Conservation (phyloP, 2,329 filamentous ascomycete genomes). For the Fusarium algeriense region DNA sequence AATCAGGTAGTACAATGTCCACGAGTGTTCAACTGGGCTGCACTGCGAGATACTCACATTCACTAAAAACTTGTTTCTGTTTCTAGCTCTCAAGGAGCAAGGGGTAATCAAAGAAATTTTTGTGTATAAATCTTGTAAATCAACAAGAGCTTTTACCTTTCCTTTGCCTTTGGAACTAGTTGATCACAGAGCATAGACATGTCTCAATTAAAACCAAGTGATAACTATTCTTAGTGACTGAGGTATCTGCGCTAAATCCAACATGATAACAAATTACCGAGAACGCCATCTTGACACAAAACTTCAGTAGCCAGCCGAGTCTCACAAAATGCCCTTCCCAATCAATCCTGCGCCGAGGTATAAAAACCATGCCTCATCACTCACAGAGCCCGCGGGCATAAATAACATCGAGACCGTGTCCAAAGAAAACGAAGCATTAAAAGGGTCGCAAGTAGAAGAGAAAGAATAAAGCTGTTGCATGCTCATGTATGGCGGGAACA, state of each 20-base stretch:
- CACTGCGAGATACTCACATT: too few relatives aligned
- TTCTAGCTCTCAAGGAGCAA: too few relatives aligned
- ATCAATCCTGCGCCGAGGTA: slow-evolving; percentile 28
- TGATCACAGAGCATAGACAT: too few relatives aligned
- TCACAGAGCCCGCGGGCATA: neutral
- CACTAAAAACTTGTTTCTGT: too few relatives aligned
- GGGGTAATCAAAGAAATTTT: too few relatives aligned
- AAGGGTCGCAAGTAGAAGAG: fast-evolving
- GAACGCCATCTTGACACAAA: slow-evolving; percentile 22
- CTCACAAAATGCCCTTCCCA: slow-evolving; percentile 15
- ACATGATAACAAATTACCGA: slow-evolving; percentile 8
- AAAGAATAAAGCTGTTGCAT: neutral
- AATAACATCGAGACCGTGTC: neutral
- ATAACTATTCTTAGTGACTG: slow-evolving; percentile 4
- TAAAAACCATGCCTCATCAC: slow-evolving; percentile 32
- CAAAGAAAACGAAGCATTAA: neutral
- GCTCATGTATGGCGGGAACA: neutral
- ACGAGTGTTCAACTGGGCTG: too few relatives aligned
- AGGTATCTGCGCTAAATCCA: slow-evolving; percentile 24
- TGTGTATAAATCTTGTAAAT: too few relatives aligned
- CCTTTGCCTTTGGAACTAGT: too few relatives aligned
- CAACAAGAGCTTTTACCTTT: too few relatives aligned
- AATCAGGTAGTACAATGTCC: too few relatives aligned
- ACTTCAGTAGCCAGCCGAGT: slow-evolving; percentile 19
- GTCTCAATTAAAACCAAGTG: neutral